Conservation (phyloP, 2,329 filamentous ascomycete genomes). For the Diaporthe sp. region DNA sequence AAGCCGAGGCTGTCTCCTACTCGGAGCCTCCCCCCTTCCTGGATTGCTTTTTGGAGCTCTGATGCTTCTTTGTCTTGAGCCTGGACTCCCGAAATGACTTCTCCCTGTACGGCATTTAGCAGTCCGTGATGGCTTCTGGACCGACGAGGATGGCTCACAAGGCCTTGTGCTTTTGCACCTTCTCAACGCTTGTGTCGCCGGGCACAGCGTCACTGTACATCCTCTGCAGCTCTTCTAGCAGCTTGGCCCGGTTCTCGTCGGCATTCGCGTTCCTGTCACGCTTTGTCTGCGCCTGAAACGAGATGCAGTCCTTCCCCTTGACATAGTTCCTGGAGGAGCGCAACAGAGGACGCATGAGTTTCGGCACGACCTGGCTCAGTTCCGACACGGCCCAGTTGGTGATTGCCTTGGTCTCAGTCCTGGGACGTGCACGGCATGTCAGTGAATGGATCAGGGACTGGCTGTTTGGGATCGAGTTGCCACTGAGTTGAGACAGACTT, state of each 20-base stretch:
- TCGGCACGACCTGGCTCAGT: slow-evolving; percentile 60
- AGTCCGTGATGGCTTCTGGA: slow-evolving; percentile 37
- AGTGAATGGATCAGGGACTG: neutral
- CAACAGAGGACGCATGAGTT: slow-evolving; percentile 60
- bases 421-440: slow-evolving; percentile 46
- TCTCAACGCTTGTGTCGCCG: slow-evolving; percentile 59
- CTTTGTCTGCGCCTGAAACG: slow-evolving; percentile 68
- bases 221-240: slow-evolving; percentile 61
- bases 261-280: slow-evolving; percentile 66
- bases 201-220: slow-evolving; percentile 64
- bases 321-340: slow-evolving; percentile 69
- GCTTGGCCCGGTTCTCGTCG: slow-evolving; percentile 64
- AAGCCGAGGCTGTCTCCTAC: neutral
- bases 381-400: slow-evolving; percentile 66
- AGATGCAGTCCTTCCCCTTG: slow-evolving; percentile 63
- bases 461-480: neutral
- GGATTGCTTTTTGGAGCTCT: slow-evolving; percentile 61
- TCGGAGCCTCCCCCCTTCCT: slow-evolving; percentile 31
- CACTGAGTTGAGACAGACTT: slow-evolving; percentile 60
- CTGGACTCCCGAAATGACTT: slow-evolving; percentile 61
- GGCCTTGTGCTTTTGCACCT: slow-evolving; percentile 62
- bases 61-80: slow-evolving; percentile 62
- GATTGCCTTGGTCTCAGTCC: slow-evolving; percentile 72
- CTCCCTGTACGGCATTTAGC: slow-evolving; percentile 53
- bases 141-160: slow-evolving; percentile 54